Evolutionary conservation across 176 grass and related monocot species (phyloP), one percentile per base, ranked within the genome.

Genomic region (Thinopyrum elongatum): DNA sequence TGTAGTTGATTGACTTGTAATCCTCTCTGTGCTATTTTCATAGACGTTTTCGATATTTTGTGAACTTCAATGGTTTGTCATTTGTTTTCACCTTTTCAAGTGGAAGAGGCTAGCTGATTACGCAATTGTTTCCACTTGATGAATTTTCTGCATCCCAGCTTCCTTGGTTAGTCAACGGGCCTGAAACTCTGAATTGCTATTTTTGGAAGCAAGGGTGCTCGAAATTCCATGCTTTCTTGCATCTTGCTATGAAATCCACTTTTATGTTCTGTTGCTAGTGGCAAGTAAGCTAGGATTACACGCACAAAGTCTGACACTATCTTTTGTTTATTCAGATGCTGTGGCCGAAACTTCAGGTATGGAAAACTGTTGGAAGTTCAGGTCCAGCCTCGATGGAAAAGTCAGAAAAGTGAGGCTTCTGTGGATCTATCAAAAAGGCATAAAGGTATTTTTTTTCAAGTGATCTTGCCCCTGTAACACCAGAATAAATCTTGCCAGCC

Each of bases 311-410:
- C 26, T 59, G 65, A 19, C 4, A 42, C 15, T 16, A 9, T 31
- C 34, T 41, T 41, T 22, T 80, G 42, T 74, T 46, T 21, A 70
- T 78, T 78, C 19, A n/a, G 34, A 68, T 25, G 44, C 8, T 1
- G 78, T 76, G 13, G 39, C 6, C 15, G 21, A 38, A 65, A 63
- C 39, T 79, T 84, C 16, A 80, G 26, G 33, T 41, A 60, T 39
- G 33, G 53, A 70, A 68, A 84, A 77, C 53, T 61, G 9, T 46
- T 85, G 35, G 10, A 84, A 74, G 3, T 51, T 44, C 69, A 81
- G 30, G 6, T 60, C 55, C 62, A 38, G 35, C 47, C 16, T 81
- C 59, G 80, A 60, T 14, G 11, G 8, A 38, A 47, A 77, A 51
- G 36, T 82, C 51, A 77, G 23, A 82, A 65, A 85, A 76, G 26